These are phyloP conservation scores for Hypoxylon lenormandii DNA, from an alignment of 495 filamentous ascomycete genomes.

Conservation along the genomic window DNA sequence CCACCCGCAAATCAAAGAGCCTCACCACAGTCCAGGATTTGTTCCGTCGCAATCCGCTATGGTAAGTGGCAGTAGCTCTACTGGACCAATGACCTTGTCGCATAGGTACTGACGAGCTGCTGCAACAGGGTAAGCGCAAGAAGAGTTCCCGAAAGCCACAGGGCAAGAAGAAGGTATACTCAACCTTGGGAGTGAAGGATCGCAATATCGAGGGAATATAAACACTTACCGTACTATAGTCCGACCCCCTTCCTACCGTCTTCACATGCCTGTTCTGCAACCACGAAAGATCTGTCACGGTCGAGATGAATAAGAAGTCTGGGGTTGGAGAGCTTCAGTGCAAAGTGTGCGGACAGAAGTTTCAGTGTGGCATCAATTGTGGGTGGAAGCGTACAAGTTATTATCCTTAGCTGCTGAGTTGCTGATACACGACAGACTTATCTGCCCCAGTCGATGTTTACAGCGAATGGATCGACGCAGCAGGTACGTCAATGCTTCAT, in stretches of 20 bases:
- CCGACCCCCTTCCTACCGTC: slow-evolving; percentile 83
- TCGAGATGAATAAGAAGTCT: slow-evolving; percentile 90
- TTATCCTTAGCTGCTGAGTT: slow-evolving; percentile 12
- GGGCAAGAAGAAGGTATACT: slow-evolving; percentile 83
- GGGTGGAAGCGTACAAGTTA: slow-evolving; percentile 48
- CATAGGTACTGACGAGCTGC: slow-evolving; percentile 7
- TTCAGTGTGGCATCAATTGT: slow-evolving; percentile 94
- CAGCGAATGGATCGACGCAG: slow-evolving; percentile 97
- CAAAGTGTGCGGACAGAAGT: slow-evolving; percentile 92
- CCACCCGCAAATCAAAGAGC: neutral
- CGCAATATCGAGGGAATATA: neutral
- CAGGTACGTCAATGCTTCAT: slow-evolving; percentile 71
- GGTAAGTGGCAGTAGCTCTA: slow-evolving; percentile 9
- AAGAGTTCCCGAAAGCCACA: slow-evolving; percentile 87
- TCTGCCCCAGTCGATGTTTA: slow-evolving; percentile 94
- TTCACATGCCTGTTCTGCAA: slow-evolving; percentile 99
- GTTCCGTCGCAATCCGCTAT: slow-evolving; percentile 2
- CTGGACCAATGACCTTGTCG: neutral
- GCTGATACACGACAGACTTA: slow-evolving; percentile 68
- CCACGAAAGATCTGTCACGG: slow-evolving; percentile 88
- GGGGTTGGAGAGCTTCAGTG: slow-evolving; percentile 85
- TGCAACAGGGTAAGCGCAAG: slow-evolving; percentile 87
- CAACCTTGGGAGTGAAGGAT: neutral
- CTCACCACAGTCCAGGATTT: neutral
- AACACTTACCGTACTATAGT: slow-evolving; percentile 61